Base-by-base conservation (phyloP, 169 alveolate species). In the Plasmodium gonderi region DNA sequence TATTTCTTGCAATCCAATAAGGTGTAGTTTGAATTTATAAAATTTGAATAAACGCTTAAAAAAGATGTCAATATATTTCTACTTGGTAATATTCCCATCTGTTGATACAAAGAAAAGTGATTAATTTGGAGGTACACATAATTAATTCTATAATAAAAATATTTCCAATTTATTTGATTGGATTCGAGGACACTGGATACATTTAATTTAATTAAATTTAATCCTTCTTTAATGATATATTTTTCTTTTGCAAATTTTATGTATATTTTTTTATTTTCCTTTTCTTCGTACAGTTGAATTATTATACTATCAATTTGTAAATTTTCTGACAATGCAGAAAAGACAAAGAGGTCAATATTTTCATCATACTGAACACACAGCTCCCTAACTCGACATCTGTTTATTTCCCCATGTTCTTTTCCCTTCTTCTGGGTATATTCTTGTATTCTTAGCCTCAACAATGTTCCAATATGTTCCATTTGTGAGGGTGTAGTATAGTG, bases 381-480 rank as follows among this genome's bases (percentile, higher is more conserved):
- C 29, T 87, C 68, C 36, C 38, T 87, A 54, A 87, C 69, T 38
- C 93, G 65, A 23, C 17, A 20, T 33, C 12, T 36, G 20, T 31
- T 36, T 36, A 7, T n/a, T 42, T 69, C 23, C 29, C 38, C n/a
- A n/a, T 38, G 36, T 26, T 26, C 44, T 65, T 72, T 54, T 31
- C 67, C 33, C 29, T 72, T 23, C 45, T 74, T 85, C 42, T 47
- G 45, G 29, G 23, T 47, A 45, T 75, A 75, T 29, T 74, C 65
- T 29, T 60, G 20, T 38, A 87, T 38, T 51, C 44, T 87, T 3
- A 26, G 42, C 45, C 45, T 20, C 12, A 87, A 42, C 36, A 87
- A 44, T 42, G 87, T 75, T 75, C 79, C 93, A 31, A 87, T 75
- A 31, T 87, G 91, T 75, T 78, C 93, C 36, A 87, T 75, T 23